Conservation (phyloP, 257 asterid genomes). For the Leptodermis oblonga region DNA sequence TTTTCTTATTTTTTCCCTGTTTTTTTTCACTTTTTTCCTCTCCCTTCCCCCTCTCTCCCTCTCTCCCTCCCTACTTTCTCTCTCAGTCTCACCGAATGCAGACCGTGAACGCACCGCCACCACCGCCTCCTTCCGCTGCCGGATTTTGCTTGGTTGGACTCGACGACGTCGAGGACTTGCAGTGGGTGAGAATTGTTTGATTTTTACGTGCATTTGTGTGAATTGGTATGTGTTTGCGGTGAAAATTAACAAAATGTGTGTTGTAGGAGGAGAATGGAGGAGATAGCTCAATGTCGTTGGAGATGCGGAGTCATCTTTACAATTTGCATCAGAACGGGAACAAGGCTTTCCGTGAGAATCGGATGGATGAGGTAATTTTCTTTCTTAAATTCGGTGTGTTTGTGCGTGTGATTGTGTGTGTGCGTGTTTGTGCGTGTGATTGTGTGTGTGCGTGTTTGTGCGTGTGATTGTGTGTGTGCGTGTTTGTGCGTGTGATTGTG, state of each 20-base stretch:
- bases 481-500: too few species aligned
- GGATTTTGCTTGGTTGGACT: slow-evolving; percentile 59
- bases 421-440: background rate
- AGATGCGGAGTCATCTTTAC: slow-evolving; percentile 49
- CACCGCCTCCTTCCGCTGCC: slow-evolving; percentile 37
- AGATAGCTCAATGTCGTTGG: slow-evolving; percentile 61
- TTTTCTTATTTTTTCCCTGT: too few species aligned
- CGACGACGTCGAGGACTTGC: slow-evolving; percentile 61
- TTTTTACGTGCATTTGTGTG: background rate
- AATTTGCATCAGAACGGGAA: slow-evolving; percentile 67
- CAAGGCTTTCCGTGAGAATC: slow-evolving; percentile 56
- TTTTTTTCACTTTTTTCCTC: background rate
- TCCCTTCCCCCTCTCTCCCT: background rate
- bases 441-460: too few species aligned
- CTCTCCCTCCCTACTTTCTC: background rate
- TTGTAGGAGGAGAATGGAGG: slow-evolving; percentile 50
- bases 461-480: too few species aligned
- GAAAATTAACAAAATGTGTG: background rate
- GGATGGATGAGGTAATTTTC: slow-evolving; percentile 62
- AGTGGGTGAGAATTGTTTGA: slow-evolving; percentile 42
- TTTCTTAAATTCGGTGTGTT: background rate
- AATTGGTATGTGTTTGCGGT: background rate
- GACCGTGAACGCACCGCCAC: slow-evolving; percentile 13
- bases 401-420: background rate
- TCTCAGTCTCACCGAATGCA: slow-evolving; percentile 31